Evolutionary conservation across 2,329 filamentous ascomycete species (phyloP), one percentile per base, ranked within the genome.

Genomic region (Aspergillus thermomutatus): DNA sequence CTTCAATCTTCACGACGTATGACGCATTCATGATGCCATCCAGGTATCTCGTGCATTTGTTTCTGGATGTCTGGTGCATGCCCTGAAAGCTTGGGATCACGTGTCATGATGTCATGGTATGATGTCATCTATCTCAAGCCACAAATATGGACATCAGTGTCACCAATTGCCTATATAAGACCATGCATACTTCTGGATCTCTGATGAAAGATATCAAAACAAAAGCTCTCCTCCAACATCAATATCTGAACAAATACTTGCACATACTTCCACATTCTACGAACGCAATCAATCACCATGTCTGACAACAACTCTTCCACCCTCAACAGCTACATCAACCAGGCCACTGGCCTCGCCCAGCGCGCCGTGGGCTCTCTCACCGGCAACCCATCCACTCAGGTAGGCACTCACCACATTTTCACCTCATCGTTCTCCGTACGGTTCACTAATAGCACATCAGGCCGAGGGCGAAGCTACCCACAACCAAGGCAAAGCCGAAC

Each of bases 251-350:
- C 52, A 23, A 56, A 26, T 53, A 6, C 47, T 53, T 23, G 40
- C 55, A 53, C 46, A 48, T 58, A 54, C 25, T 61, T 58, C 50
- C 47, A 49, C 41, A 53, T 34, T 17, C 14, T 51, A 41, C 54
- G 55, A 43, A 56, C 53, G 34, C 21, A 43, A 46, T 50, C 49
- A 45, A 50, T 40, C 58, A 65, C 26, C 31, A 72, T 72, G 69
- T 66, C 69, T 60, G 65, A 64, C 60, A 55, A 60, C 50, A 67
- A 66, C 77, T 72, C 88, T 64, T 95, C 91, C 61, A 94, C 92
- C 62, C 82, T 92, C 69, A 84, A 93, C 81, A 89, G 90, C 56
- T 87, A 87, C 77, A 71, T 90, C 66, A 88, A 92, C 82, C 83
- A 83, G 14, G 89, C 89, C 67, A 82, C 86, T 40, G 90, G 90